Evolutionary conservation across 176 grass and related monocot species (phyloP).

Genomic region (Eragrostis curvula): DNA sequence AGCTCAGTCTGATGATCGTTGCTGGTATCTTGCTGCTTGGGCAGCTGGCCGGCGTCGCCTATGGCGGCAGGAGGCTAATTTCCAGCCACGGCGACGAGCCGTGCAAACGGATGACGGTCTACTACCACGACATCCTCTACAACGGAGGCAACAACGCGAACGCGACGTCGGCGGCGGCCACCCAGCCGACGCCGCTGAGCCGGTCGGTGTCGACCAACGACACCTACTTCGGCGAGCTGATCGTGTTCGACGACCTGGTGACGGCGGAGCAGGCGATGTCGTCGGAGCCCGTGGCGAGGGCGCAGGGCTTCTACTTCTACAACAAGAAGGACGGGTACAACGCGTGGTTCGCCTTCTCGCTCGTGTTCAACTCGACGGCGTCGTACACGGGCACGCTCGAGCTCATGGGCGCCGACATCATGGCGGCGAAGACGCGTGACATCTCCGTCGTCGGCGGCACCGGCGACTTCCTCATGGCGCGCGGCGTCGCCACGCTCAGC

Average conservation of each 20-base stretch:
- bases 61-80: conserved; percentile 4
- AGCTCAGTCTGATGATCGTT: neutral
- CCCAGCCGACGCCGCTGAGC: conserved; percentile 32
- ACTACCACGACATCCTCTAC: conserved; percentile 6
- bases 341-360: conserved; percentile 22
- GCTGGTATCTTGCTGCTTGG: neutral
- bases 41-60: neutral
- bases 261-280: conserved; percentile 8
- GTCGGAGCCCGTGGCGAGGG: conserved; percentile 33
- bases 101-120: conserved; percentile 6
- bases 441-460: conserved; percentile 56
- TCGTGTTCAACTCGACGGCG: conserved; percentile 42
- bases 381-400: conserved; percentile 30
- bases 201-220: conserved; percentile 1
- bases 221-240: conserved; percentile 44
- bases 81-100: conserved; percentile 15
- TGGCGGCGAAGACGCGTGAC: conserved; percentile 26
- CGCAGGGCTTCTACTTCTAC: conserved; percentile 49
- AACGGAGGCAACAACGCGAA: conserved; percentile 34
- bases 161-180: conserved; percentile 30
- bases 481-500: conserved; percentile 41
- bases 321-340: neutral
- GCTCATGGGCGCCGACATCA: conserved; percentile 46
- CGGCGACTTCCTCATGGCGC: conserved; percentile 61
- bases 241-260: conserved; percentile 47